Evolutionary conservation across 2,329 filamentous ascomycete genomes (phyloP).

Genomic region (Thielaviopsis musarum): DNA sequence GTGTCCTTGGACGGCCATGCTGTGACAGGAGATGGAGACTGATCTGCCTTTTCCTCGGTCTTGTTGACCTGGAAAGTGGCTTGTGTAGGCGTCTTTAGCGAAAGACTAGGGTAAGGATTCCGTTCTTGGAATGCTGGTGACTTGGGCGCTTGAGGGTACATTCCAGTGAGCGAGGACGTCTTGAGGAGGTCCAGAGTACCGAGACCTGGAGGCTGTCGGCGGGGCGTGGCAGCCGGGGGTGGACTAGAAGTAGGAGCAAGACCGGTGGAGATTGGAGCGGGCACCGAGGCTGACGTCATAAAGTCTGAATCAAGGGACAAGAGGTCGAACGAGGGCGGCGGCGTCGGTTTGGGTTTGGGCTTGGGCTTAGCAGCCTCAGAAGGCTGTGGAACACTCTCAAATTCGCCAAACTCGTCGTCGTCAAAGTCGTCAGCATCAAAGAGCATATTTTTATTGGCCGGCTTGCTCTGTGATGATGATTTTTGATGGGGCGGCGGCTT

Average conservation of each 20-base stretch:
- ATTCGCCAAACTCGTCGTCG: conserved; percentile 34
- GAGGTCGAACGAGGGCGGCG: conserved; percentile 23
- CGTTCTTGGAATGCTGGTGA: conserved; percentile 36
- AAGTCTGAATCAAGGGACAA: conserved; percentile 22
- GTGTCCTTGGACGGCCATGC: conserved; percentile 27
- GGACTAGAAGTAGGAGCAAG: conserved; percentile 13
- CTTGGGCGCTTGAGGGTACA: conserved; percentile 31
- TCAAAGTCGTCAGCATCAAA: conserved; percentile 48
- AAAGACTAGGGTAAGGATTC: conserved; percentile 34
- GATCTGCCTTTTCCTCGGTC: conserved; percentile 19
- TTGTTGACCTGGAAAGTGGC: conserved; percentile 19
- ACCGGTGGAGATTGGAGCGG: background rate
- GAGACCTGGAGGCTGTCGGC: background rate
- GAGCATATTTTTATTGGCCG: conserved; percentile 36
- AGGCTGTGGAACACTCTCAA: conserved; percentile 13
- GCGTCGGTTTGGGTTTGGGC: conserved; percentile 3
- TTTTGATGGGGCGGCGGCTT: background rate
- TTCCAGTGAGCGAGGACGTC: conserved; percentile 5
- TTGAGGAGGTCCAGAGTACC: background rate
- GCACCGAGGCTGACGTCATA: conserved; percentile 3
- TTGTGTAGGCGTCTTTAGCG: conserved; percentile 26
- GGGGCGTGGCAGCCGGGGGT: background rate
- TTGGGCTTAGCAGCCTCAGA: background rate
- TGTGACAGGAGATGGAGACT: conserved; percentile 24
- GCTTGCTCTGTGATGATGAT: conserved; percentile 13